These are phyloP conservation scores for Jacaranda mimosifolia DNA, from an alignment of 257 asterid genomes.

Conservation along the genomic window DNA sequence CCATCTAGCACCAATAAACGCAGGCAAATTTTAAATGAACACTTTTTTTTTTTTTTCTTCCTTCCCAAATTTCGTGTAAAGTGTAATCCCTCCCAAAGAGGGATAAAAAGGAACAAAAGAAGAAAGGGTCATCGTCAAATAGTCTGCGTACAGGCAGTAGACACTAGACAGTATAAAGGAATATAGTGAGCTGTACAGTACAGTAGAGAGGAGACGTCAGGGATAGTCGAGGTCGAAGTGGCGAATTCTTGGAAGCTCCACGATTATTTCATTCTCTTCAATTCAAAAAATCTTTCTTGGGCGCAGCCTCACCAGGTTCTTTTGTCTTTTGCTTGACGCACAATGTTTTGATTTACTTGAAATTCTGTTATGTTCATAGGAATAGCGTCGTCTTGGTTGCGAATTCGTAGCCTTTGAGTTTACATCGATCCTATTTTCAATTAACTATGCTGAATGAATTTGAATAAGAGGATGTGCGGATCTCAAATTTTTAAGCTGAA, in stretches of 20 bases:
- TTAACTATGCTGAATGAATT: not conserved
- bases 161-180: not conserved
- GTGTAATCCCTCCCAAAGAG: too few species aligned
- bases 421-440: not conserved
- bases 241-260: constrained; percentile 22
- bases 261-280: not conserved
- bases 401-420: not conserved
- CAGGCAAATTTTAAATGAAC: too few species aligned
- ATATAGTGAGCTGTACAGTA: not conserved
- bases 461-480: not conserved
- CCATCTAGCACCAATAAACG: too few species aligned
- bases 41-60: too few species aligned
- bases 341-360: constrained; percentile 7
- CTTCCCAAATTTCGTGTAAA: too few species aligned
- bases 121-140: too few species aligned
- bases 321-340: not conserved
- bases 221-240: constrained; percentile 15
- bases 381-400: not conserved
- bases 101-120: not conserved
- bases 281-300: not conserved
- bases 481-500: constrained; percentile 13
- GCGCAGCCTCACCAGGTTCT: constrained; percentile 22
- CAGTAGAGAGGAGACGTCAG: not conserved
- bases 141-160: not conserved
- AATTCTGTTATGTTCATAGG: not conserved